These are phyloP conservation scores for Venturia pyrina DNA, from an alignment of 2,329 filamentous ascomycete genomes.

Conservation along the genomic window DNA sequence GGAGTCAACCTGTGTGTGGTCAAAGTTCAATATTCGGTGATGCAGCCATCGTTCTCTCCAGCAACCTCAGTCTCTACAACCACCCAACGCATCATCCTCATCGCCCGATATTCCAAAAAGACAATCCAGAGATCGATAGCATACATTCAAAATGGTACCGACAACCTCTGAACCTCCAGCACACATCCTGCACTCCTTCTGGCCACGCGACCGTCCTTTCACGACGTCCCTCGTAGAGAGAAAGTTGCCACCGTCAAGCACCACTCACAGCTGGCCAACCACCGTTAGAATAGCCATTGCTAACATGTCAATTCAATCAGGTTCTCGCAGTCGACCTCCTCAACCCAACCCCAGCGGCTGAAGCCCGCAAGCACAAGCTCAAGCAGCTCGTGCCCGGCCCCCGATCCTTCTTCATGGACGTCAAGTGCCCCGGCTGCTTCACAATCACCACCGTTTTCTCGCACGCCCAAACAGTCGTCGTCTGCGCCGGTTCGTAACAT, in stretches of 20 bases:
- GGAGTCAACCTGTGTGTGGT: neutral
- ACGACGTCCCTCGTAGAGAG: neutral
- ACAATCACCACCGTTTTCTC: constrained; percentile 99
- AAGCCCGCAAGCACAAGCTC: constrained; percentile 99
- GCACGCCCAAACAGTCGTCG: constrained; percentile 99
- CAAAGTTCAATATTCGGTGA: too few relatives aligned
- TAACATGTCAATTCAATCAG: constrained; percentile 37
- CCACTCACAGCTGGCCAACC: neutral
- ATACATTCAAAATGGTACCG: neutral
- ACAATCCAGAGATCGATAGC: constrained; percentile 1
- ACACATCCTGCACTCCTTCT: neutral
- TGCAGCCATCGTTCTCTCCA: too few relatives aligned
- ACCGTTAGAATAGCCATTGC: constrained; percentile 11
- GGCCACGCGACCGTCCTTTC: neutral
- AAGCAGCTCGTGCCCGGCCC: constrained; percentile 96
- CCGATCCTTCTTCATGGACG: constrained; percentile 99
- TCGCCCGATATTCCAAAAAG: neutral
- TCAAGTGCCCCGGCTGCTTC: constrained; percentile 99
- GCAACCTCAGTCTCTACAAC: neutral
- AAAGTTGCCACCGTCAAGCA: neutral
- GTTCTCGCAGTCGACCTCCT: constrained; percentile 99
- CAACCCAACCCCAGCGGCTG: constrained; percentile 94
- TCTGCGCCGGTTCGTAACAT: constrained; percentile 58
- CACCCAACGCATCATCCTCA: neutral
- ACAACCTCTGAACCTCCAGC: neutral